These are phyloP conservation scores for Hypomontagnella submonticulosa DNA, from an alignment of 495 filamentous ascomycete species.

Conservation along the genomic window DNA sequence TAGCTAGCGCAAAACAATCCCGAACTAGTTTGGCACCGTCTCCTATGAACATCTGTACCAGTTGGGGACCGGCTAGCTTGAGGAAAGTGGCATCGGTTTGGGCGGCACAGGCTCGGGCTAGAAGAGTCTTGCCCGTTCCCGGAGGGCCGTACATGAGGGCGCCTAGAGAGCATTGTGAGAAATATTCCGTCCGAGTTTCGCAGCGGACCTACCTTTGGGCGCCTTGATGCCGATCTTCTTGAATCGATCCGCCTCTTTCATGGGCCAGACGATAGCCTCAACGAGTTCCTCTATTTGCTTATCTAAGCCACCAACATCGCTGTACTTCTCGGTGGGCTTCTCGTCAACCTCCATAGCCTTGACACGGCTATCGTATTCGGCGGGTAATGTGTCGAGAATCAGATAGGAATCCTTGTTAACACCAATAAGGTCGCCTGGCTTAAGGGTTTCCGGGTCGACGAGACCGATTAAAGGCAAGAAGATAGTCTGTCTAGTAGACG, in stretches of 20 bases:
- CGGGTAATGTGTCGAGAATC: conserved; percentile 95
- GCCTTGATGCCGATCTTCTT: conserved; percentile 99
- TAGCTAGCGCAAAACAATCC: conserved; percentile 96
- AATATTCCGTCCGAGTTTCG: conserved; percentile 7
- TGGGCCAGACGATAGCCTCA: conserved; percentile 99
- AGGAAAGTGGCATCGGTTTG: conserved; percentile 99
- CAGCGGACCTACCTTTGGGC: conserved; percentile 81
- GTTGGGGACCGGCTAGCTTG: conserved; percentile 96
- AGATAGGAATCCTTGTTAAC: conserved; percentile 99
- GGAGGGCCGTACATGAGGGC: conserved; percentile 99
- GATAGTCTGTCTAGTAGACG: conserved; percentile 98
- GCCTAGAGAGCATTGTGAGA: conserved; percentile 64
- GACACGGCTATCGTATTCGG: conserved; percentile 99
- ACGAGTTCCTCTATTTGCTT: conserved; percentile 99
- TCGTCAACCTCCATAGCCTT: conserved; percentile 99
- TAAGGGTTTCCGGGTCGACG: conserved; percentile 91
- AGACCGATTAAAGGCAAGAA: conserved; percentile 98
- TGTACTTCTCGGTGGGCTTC: conserved; percentile 99
- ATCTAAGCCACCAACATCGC: conserved; percentile 94
- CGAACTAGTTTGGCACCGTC: conserved; percentile 98
- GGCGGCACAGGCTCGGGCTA: conserved; percentile 95
- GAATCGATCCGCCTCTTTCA: conserved; percentile 99
- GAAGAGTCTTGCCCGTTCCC: conserved; percentile 95
- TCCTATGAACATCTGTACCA: conserved; percentile 99
- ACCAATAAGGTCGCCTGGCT: conserved; percentile 95